A percentile compares a stretch with the other conserved stretches of the same genome.
phyloP scores from a whole-genome alignment of 192 early-diverging fungal species.

The Podila horticola region DNA sequence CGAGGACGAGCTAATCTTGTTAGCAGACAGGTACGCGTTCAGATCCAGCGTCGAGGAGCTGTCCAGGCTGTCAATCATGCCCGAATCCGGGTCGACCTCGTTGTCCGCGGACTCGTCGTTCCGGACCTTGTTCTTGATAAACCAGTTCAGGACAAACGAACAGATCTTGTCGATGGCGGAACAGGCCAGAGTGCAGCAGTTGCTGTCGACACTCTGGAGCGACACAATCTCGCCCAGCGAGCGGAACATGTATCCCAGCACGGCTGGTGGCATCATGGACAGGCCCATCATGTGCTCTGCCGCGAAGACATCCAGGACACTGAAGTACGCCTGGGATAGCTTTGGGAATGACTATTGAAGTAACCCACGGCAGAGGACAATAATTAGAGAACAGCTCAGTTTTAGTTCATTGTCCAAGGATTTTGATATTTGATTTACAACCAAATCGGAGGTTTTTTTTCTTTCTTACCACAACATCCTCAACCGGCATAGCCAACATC shows the following conservation, averaged over 20 bases:
- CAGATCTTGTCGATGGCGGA: constrained; percentile 77
- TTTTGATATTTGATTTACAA: too few relatives aligned
- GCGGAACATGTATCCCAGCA: constrained; percentile 76
- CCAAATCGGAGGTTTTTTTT: not conserved
- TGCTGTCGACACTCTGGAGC: constrained; percentile 13
- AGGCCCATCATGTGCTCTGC: constrained; percentile 71
- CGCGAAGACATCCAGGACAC: constrained; percentile 76
- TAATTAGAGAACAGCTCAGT: not conserved
- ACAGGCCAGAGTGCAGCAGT: constrained; percentile 68
- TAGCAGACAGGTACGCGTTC: not conserved
- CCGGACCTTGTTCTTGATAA: constrained; percentile 41
- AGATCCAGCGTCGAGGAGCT: too few relatives aligned
- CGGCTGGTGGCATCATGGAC: constrained; percentile 61
- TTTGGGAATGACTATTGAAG: constrained; percentile 65
- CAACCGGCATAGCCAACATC: constrained; percentile 75
- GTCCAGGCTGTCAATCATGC: constrained; percentile 14
- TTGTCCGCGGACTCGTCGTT: not conserved
- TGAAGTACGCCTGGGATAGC: constrained; percentile 65
- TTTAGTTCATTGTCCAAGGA: not conserved
- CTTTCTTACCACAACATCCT: constrained; percentile 74
- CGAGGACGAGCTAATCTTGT: not conserved
- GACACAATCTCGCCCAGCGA: constrained; percentile 76
- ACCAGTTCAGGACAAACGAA: constrained; percentile 69
- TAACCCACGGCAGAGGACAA: not conserved
- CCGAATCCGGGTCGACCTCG: constrained; percentile 3